Evolutionary conservation across 345 rosid genomes (phyloP), one percentile per base, ranked within the genome.

Genomic region (Eucalyptus curtisii): DNA sequence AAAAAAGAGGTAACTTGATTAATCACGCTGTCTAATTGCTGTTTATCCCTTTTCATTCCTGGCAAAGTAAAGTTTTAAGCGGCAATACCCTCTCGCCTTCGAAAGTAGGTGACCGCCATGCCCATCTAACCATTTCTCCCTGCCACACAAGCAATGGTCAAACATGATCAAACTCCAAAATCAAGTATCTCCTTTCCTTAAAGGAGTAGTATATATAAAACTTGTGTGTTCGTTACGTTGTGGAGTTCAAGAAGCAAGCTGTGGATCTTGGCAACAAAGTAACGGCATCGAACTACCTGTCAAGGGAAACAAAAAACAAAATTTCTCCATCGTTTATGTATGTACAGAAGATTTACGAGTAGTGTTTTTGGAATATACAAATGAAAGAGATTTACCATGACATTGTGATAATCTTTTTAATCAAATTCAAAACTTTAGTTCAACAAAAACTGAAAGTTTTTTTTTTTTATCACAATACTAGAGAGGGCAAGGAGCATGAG

Each of bases 191-290:
- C 13, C 80, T 33, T 33, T 71, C 40, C 8, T 19, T 27, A 13
- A 27, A 27, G 33, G 13, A 68, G 2, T 68, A 33, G 2, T 17
- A 4, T 8, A 33, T 9, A 19, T 40, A 33, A 71, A 71, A 16
- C 25, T 17, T 3, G 44, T 5, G 44, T 0, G 12, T 3, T 10
- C 44, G 80, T 3, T 4, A 14, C 7, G 11, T 4, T 8, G 12
- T 2, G 37, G 79, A 31, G 42, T 68, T 31, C 22, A 4, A 68
- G 24, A 31, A 31, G 40, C 24, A 16, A 52, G 24, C 24, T 52
- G 24, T 52, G 24, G 24, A 52, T 52, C 24, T 19, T 31, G 19
- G 1, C 79, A 16, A 15, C 6, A 9, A 31, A 68, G 42, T 19
- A 68, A 68, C 8, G 3, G 10, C 7, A 68, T 68, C 6, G 7